Evolutionary conservation across 1,284 basidiomycete genomes (phyloP).

Genomic region (Cutaneotrichosporon daszewskae): DNA sequence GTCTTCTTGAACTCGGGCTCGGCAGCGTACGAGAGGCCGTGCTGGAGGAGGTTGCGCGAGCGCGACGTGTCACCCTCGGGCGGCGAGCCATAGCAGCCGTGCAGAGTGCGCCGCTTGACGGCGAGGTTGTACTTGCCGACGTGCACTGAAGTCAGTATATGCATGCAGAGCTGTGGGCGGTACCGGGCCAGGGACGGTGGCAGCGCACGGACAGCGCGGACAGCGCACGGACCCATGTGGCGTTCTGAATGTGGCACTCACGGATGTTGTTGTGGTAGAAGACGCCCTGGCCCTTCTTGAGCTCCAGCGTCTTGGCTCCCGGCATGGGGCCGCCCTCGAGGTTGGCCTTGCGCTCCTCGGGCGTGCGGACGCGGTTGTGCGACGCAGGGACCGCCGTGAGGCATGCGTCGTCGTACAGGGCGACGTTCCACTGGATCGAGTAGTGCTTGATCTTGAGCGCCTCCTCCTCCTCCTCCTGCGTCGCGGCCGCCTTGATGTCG

Average conservation of each 20-base stretch:
- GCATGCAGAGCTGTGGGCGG: too few relatives aligned
- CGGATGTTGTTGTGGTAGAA: conserved; percentile 79
- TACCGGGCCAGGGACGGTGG: too few relatives aligned
- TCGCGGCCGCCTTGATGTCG: conserved; percentile 62
- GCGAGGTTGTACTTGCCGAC: conserved; percentile 53
- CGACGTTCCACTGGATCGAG: conserved; percentile 80
- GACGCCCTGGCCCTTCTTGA: conserved; percentile 67
- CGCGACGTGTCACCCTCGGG: conserved; percentile 58
- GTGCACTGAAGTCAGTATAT: conserved; percentile 17
- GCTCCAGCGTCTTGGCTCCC: conserved; percentile 56
- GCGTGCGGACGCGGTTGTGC: conserved; percentile 58
- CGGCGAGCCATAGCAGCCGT: conserved; percentile 64
- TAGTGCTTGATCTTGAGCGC: conserved; percentile 61
- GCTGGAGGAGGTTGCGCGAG: conserved; percentile 73
- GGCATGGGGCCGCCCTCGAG: conserved; percentile 63
- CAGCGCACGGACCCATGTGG: neutral
- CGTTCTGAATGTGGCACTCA: conserved; percentile 47
- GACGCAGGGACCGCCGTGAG: conserved; percentile 68
- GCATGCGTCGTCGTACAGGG: conserved; percentile 67
- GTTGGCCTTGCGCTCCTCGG: conserved; percentile 58
- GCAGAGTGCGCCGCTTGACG: conserved; percentile 61
- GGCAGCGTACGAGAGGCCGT: conserved; percentile 55
- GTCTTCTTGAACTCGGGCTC: conserved; percentile 54
- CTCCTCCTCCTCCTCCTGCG: conserved; percentile 58
- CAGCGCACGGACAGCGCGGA: too few relatives aligned